A percentile compares a stretch with the other conserved stretches of the same genome.
These are phyloP conservation scores for Sporothrix variecibatus DNA, from an alignment of 2,329 filamentous ascomycete species.

Conservation along the genomic window DNA sequence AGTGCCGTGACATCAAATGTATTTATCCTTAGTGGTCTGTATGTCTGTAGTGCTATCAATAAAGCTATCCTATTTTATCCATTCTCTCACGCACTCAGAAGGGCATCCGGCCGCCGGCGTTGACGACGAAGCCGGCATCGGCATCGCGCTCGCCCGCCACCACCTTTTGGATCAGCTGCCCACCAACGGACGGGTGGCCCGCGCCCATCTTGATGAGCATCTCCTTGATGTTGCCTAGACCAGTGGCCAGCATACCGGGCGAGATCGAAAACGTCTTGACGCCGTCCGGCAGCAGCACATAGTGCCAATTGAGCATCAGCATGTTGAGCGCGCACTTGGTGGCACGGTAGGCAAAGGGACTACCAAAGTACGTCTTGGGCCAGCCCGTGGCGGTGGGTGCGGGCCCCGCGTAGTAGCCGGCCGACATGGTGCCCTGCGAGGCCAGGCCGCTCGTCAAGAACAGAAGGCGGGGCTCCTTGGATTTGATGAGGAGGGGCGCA, in stretches of 20 bases:
- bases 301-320: conserved; percentile 49
- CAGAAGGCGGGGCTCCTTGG: conserved; percentile 48
- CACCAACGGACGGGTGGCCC: conserved; percentile 34
- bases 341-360: conserved; percentile 8
- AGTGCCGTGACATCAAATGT: not conserved
- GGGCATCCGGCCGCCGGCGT: conserved; percentile 3
- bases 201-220: conserved; percentile 31
- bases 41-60: not conserved
- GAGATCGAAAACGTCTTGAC: conserved; percentile 53
- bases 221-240: conserved; percentile 40
- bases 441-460: conserved; percentile 52
- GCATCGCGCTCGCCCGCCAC: conserved; percentile 44
- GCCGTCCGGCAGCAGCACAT: conserved; percentile 49
- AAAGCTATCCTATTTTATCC: not conserved
- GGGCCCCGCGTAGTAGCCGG: conserved; percentile 9
- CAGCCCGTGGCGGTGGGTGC: conserved; percentile 39
- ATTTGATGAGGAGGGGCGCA: conserved; percentile 48
- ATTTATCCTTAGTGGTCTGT: not conserved
- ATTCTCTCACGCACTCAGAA: not conserved
- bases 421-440: conserved; percentile 36
- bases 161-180: conserved; percentile 41
- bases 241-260: conserved; percentile 53
- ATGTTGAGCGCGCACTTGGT: conserved; percentile 49
- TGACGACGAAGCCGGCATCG: conserved; percentile 20
- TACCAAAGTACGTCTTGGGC: conserved; percentile 39